Conservation (phyloP, 164 flowering plant species). For the Platanus orientalis region DNA sequence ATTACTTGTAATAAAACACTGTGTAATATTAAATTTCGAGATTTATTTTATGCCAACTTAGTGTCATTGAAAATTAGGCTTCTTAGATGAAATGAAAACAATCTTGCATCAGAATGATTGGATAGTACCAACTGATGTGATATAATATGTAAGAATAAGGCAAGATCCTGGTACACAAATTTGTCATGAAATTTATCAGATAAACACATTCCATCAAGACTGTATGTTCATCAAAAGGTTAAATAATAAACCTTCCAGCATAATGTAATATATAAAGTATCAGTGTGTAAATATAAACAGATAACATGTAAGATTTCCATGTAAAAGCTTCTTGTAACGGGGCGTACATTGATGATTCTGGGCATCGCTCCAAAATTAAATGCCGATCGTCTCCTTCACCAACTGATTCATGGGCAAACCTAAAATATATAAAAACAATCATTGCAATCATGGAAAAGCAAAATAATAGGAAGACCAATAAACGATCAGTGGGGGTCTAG, state of each 20-base stretch:
- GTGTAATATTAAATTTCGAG: too few species aligned
- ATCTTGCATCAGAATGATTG: too few species aligned
- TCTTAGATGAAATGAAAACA: too few species aligned
- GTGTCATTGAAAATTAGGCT: too few species aligned
- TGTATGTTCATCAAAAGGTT: neutral
- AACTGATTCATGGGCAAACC: conserved; percentile 87
- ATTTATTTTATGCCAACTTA: too few species aligned
- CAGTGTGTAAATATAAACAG: neutral
- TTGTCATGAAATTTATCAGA: neutral
- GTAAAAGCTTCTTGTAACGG: neutral
- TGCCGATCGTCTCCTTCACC: conserved; percentile 94
- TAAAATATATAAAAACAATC: conserved; percentile 23
- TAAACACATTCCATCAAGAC: neutral
- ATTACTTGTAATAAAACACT: too few species aligned
- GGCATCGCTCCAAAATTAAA: conserved; percentile 69
- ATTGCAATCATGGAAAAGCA: neutral
- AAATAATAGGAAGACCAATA: neutral
- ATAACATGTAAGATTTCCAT: neutral
- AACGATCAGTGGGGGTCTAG: neutral
- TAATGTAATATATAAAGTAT: neutral
- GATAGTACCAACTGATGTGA: too few species aligned
- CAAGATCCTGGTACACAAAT: too few species aligned
- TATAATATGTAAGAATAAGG: too few species aligned
- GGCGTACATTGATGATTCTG: conserved; percentile 78
- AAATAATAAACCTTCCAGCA: neutral